Base-by-base conservation (phyloP, 2,329 filamentous ascomycete genomes). In the Paraconiothyrium sp. region DNA sequence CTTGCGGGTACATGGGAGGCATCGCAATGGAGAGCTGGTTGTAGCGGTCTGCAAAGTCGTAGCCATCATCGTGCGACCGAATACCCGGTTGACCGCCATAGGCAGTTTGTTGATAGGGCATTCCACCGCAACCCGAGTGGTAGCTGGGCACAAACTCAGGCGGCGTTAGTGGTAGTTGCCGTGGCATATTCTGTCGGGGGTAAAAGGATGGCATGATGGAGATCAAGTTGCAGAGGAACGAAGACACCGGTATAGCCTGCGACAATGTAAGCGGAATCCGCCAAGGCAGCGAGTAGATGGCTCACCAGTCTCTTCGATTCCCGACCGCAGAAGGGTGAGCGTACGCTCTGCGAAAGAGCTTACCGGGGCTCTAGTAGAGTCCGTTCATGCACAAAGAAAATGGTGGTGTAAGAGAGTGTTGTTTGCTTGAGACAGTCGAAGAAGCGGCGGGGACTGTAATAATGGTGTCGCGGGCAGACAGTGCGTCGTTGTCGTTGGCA, bases 171-270 rank as follows among this genome's bases (percentile, higher is more conserved):
- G 81, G 81, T 51, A 82, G 73, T 62, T 78, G 76, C 65, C 78
- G 74, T 57, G 78, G 77, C 76, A 80, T 73, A 63, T 78, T 74
- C 65, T 81, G 79, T 61, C 81, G 78, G 55, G 80, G 79, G 70
- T 84, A 84, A 74, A 84, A 84, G 70, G 82, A 81, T 68, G 83
- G 83, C 83, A 85, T 85, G 75, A 69, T 80, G 74, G 73, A 66
- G 66, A 65, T 67, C 67, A 66, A 69, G 67, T 72, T 66, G 74
- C 69, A 69, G 68, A 67, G 60, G 68, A 76, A 77, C 74, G 71
- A 73, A 79, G 78, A 78, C 81, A 82, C 82, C 78, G 68, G 79
- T 76, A 70, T 61, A 76, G 76, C 75, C 78, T 81, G 71, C 64
- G 58, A 46, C 22, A 20, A 58, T 52, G 64, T 76, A 60, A 76